Conservation (phyloP, 192 early-diverging fungal species). For the Backusella psychrophila region DNA sequence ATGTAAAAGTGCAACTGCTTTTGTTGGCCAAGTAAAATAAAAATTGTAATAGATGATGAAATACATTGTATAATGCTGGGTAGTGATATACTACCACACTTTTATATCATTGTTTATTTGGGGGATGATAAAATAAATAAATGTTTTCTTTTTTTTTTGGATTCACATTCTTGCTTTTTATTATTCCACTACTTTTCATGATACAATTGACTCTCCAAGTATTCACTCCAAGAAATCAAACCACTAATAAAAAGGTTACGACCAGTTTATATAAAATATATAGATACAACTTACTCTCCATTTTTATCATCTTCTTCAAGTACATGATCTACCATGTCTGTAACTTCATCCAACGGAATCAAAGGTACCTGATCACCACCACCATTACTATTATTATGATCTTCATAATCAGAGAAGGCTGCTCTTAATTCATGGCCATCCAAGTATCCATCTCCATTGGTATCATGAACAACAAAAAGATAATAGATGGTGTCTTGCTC, state of each 20-base stretch:
- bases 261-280: not conserved
- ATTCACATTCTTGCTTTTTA: no score
- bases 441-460: conserved; percentile 65
- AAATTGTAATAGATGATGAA: not conserved
- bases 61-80: no score
- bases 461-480: conserved; percentile 72
- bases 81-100: no score
- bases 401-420: conserved; percentile 50
- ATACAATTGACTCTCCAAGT: conserved; percentile 49
- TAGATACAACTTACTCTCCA: conserved; percentile 53
- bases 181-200: conserved; percentile 20
- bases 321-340: conserved; percentile 69
- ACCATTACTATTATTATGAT: conserved; percentile 24
- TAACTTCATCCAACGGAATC: conserved; percentile 46
- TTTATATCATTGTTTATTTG: no score
- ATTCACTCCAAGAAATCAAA: conserved; percentile 55
- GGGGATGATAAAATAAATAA: not conserved
- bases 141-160: not conserved
- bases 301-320: conserved; percentile 74
- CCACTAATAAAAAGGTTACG: conserved; percentile 33
- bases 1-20: not conserved
- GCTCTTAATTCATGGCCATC: conserved; percentile 78
- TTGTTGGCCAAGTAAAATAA: not conserved
- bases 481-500: conserved; percentile 67
- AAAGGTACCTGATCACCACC: conserved; percentile 22